phyloP scores from a whole-genome alignment of 1,139 yeast genomes.

The Arxiozyma telluris region DNA sequence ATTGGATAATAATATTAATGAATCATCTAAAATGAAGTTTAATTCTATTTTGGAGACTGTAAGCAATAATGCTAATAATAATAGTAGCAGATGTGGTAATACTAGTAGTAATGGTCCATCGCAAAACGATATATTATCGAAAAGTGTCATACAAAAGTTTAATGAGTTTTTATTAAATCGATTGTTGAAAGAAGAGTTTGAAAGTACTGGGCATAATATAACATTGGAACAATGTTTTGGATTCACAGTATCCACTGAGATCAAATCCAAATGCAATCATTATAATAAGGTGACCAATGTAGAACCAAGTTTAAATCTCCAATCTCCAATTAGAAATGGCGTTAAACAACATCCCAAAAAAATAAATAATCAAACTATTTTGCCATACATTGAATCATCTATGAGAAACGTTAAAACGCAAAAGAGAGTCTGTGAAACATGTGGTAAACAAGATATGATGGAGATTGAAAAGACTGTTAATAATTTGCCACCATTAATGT shows the following conservation, averaged over 20 bases:
- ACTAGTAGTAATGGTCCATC: too few relatives aligned
- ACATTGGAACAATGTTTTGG: constrained; percentile 36
- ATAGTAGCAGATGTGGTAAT: not conserved
- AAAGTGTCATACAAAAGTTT: constrained; percentile 20
- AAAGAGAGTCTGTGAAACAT: constrained; percentile 43
- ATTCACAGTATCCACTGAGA: constrained; percentile 37
- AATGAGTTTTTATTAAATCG: constrained; percentile 23
- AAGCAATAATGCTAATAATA: not conserved
- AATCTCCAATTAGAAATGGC: constrained; percentile 27
- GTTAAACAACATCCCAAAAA: constrained; percentile 21
- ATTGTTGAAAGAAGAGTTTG: constrained; percentile 25
- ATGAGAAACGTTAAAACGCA: constrained; percentile 43
- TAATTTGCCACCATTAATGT: constrained; percentile 57
- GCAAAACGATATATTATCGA: constrained; percentile 2
- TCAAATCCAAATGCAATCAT: constrained; percentile 35
- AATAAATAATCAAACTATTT: constrained; percentile 31
- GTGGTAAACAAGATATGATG: constrained; percentile 43
- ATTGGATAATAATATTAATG: constrained; percentile 6
- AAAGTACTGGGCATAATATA: constrained; percentile 23
- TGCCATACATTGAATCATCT: constrained; percentile 52
- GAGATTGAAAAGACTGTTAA: constrained; percentile 44
- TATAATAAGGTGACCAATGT: constrained; percentile 30
- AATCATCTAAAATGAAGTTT: not conserved
- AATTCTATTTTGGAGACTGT: not conserved
- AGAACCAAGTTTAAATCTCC: constrained; percentile 35